phyloP scores from a whole-genome alignment of 169 alveolate species.

The Blepharisma undulans region DNA sequence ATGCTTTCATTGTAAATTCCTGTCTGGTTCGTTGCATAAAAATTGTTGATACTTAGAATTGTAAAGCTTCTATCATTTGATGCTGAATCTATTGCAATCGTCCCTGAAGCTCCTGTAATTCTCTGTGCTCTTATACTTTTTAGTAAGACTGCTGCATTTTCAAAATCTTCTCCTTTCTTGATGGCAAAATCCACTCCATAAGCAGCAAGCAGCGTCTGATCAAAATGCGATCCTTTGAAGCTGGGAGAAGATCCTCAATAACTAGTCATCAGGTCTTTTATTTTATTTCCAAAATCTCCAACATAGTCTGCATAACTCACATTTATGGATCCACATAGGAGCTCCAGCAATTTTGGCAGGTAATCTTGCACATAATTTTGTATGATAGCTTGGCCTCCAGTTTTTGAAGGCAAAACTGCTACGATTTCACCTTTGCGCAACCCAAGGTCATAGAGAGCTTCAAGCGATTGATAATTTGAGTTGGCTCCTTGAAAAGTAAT shows the following conservation, averaged over 20 bases:
- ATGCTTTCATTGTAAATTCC: too few species aligned
- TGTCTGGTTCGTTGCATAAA: too few species aligned
- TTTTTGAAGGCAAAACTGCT: neutral
- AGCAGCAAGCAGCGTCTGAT: neutral
- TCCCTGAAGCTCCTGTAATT: neutral
- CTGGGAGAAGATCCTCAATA: too few species aligned
- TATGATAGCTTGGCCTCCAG: neutral
- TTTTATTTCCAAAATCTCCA: neutral
- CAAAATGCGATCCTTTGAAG: neutral
- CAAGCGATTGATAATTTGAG: neutral
- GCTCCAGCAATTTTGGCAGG: neutral
- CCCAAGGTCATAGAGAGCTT: constrained; percentile 27
- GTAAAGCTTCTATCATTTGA: neutral
- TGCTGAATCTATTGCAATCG: neutral
- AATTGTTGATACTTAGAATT: neutral
- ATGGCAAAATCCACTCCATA: neutral
- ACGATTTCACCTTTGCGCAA: neutral
- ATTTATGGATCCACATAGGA: neutral
- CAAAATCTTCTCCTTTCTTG: neutral
- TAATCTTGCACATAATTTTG: neutral
- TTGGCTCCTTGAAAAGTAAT: neutral
- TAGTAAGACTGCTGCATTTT: neutral
- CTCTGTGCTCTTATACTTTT: neutral
- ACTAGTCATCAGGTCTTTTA: neutral
- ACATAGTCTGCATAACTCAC: neutral